Base-by-base conservation (phyloP, 139 green algal genomes). In the Chlorella vulgaris region DNA sequence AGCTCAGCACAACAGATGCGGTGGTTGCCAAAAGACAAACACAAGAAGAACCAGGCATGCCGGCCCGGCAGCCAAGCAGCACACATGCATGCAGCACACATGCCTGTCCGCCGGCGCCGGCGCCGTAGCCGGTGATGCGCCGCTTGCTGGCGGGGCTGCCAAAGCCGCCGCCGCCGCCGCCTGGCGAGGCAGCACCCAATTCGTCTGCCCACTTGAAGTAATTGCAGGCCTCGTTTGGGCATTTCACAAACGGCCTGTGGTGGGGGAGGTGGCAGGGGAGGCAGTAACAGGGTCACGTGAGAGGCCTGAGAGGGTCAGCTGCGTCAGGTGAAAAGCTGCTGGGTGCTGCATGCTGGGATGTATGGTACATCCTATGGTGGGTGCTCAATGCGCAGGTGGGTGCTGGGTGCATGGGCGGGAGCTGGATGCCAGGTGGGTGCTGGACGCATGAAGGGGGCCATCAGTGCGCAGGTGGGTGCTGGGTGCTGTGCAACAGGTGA, bases 231-330 rank as follows among this genome's bases (percentile, higher is more conserved):
- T 58, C 40, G 42, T 75, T 75, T 38, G 68, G 68, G 70, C 73
- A 79, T 39, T 81, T 81, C 58, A 70, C 58, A 18, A 73, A 81
- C 58, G 26, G n/a, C 74, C 74, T 80, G 73, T 19, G 24, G 70
- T 6, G 3, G 4, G 67, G 39, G 26, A 31, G 19, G 18, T 5
- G 55, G 18, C 28, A 5, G 18, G n/a, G 55, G 18, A 65, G 15
- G 55, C 21, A n/a, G 18, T 31, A n/a, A n/a, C 15, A 55, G 47
- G 15, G 47, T 55, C 13, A 55, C 47, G 47, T 55, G 13, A 15
- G 13, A 10, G 15, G 47, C 47, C 31, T 39, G 7, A 29, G 28
- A 28, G 8, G 22, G 1, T 21, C 26, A 36, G 6, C 36, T 10
- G 39, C 3, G 31, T 6, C 2, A 13, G 35, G 5, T 21, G 38